These are phyloP conservation scores for Coleophoma eucalyptorum DNA, from an alignment of 2,329 filamentous ascomycete genomes.

Conservation along the genomic window DNA sequence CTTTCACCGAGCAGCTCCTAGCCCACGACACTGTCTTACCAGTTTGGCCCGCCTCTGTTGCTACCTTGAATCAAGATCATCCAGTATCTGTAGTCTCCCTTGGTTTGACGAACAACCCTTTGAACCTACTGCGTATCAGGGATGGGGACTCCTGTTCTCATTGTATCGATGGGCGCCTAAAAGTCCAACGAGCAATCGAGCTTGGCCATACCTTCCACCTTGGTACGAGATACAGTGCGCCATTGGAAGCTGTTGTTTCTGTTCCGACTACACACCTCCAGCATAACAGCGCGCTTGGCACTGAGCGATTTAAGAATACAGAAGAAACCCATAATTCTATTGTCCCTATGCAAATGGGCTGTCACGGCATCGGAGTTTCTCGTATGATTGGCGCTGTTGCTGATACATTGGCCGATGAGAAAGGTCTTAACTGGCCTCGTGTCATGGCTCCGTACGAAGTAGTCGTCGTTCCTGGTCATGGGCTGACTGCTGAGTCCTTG, in stretches of 20 bases:
- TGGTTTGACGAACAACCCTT: slow-evolving; percentile 33
- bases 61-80: slow-evolving; percentile 1
- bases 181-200: slow-evolving; percentile 73
- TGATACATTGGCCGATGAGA: slow-evolving; percentile 65
- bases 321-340: slow-evolving; percentile 5
- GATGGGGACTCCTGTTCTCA: slow-evolving; percentile 70
- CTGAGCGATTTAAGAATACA: background rate
- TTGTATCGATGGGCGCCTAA: slow-evolving; percentile 61
- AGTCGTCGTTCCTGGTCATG: slow-evolving; percentile 55
- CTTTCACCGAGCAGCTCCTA: slow-evolving; percentile 5
- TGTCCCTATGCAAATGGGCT: slow-evolving; percentile 83
- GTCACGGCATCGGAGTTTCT: slow-evolving; percentile 91
- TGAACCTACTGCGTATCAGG: slow-evolving; percentile 63
- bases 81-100: slow-evolving; percentile 17
- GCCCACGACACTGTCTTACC: slow-evolving; percentile 9
- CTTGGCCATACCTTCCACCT: slow-evolving; percentile 94
- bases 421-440: slow-evolving; percentile 83
- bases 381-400: slow-evolving; percentile 86
- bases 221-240: slow-evolving; percentile 79
- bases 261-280: slow-evolving; percentile 29
- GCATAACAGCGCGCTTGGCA: slow-evolving; percentile 3
- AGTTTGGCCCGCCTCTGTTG: slow-evolving; percentile 10
- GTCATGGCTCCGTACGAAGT: slow-evolving; percentile 82
- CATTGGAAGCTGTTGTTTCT: slow-evolving; percentile 62
- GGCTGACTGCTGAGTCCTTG: slow-evolving; percentile 43